Evolutionary conservation across 768 basidiomycete species (phyloP), one percentile per base, ranked within the genome.

Genomic region (Hericium coralloides): DNA sequence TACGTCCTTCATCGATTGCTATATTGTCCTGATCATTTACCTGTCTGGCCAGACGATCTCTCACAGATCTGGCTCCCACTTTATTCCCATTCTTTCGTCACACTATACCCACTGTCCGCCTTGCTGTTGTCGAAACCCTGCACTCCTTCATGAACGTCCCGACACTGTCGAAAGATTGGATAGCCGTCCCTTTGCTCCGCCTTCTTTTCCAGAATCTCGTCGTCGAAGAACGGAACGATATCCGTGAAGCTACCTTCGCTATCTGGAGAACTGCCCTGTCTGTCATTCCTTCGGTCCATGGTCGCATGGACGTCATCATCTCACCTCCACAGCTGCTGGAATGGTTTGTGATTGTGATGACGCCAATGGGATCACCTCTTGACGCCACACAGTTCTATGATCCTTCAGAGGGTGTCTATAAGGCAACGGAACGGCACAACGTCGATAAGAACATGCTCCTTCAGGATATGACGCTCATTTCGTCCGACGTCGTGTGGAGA

Each of bases 21-120:
- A 38, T 50, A 26, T 5, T 31, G 12, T 45, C 17, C 39, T 50
- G 57, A 23, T 60, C 58, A 14, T 65, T 15, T 38, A 37, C 15
- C 49, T n/a, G 15, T 12, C 38, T n/a, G 38, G 6, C 12, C 59
- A 94, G 92, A n/a, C 74, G 85, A 49, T 87, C 92, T 3, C 78
- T 98, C 31, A 78, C 84, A n/a, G 79, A 79, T 3, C 80, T 97
- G 56, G 89, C 95, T 6, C 88, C 89, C 2, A 90, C 88, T 1
- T 74, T 95, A 5, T 98, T 92, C 72, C 92, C 95, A 3, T 98
- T 95, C 78, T 95, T 98, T 73, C 90, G 97, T 17, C 97, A 99
- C 69, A 95, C 95, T 0, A 98, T 99, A 64, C 72, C 89, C 1
- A 87, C 87, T 59, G 97, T 99, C 55, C 91, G 97, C 8, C 78